Evolutionary conservation across 768 basidiomycete species (phyloP).

Genomic region (Arthromyces matolae): DNA sequence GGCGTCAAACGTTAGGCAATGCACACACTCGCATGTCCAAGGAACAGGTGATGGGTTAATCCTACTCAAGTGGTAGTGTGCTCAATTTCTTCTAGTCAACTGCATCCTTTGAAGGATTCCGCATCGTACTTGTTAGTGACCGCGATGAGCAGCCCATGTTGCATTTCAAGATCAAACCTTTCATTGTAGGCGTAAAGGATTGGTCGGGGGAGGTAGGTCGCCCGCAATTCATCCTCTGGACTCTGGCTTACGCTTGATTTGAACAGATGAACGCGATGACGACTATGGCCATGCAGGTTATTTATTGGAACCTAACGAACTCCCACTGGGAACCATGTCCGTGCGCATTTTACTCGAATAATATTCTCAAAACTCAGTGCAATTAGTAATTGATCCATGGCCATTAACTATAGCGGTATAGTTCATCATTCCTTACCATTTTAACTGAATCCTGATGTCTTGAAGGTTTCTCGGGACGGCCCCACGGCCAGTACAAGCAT

Average conservation of each 20-base stretch:
- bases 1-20: conserved; percentile 29
- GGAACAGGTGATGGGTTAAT: conserved; percentile 83
- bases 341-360: conserved; percentile 20
- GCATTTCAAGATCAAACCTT: conserved; percentile 83
- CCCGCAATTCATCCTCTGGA: not conserved
- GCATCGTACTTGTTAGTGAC: conserved; percentile 91
- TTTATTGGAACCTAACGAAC: conserved; percentile 95
- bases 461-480: conserved; percentile 52
- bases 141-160: conserved; percentile 92
- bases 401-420: conserved; percentile 69
- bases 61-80: too few relatives aligned
- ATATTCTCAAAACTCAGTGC: conserved; percentile 2
- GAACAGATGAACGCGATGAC: conserved; percentile 78
- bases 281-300: conserved; percentile 77
- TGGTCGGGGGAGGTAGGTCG: conserved; percentile 85
- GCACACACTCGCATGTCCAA: conserved; percentile 57
- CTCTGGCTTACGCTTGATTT: not conserved
- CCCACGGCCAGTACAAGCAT: conserved; percentile 51
- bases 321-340: conserved; percentile 96
- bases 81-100: conserved; percentile 56
- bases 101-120: conserved; percentile 86
- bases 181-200: conserved; percentile 78
- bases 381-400: conserved; percentile 94
- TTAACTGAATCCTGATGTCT: not conserved
- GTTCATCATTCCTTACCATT: not conserved